A percentile compares a stretch with the other conserved stretches of the same genome.
Evolutionary conservation across 257 asterid species (phyloP).

Genomic region (Scutellaria minor): DNA sequence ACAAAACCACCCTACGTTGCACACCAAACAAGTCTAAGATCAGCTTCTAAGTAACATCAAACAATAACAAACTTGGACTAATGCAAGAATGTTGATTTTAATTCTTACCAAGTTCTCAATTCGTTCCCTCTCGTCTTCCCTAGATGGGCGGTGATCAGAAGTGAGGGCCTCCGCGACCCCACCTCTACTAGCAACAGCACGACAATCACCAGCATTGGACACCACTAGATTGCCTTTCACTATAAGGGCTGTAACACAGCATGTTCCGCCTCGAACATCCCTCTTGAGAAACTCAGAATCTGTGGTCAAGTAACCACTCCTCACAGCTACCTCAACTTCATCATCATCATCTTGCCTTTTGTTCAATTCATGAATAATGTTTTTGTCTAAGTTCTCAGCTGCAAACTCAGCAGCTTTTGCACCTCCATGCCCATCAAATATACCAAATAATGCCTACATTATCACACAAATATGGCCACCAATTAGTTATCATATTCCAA

Average conservation of each 20-base stretch:
- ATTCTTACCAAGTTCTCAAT: constrained; percentile 68
- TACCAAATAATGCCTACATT: constrained; percentile 65
- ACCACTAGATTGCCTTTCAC: constrained; percentile 59
- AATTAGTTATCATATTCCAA: constrained; percentile 7
- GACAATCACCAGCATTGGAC: constrained; percentile 93
- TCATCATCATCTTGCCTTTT: constrained; percentile 36
- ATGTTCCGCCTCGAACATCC: constrained; percentile 71
- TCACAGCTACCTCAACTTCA: constrained; percentile 48
- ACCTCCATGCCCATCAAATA: constrained; percentile 87
- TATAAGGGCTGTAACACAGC: constrained; percentile 81
- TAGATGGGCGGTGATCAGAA: constrained; percentile 79
- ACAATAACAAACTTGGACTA: constrained; percentile 1
- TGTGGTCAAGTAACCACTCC: constrained; percentile 68
- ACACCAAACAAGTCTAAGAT: constrained; percentile 27
- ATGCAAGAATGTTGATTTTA: not conserved
- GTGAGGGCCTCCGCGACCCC: constrained; percentile 82
- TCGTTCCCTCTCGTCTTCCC: constrained; percentile 68
- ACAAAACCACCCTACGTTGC: constrained; percentile 80
- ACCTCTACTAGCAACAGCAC: constrained; percentile 69
- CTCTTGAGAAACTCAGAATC: constrained; percentile 67
- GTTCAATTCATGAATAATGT: constrained; percentile 54
- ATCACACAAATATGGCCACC: not conserved
- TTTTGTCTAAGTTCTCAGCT: constrained; percentile 58
- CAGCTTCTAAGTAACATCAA: constrained; percentile 16
- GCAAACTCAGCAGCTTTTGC: constrained; percentile 79